Conservation (phyloP, 768 basidiomycete species). For the Aureoboletus auriporus region DNA sequence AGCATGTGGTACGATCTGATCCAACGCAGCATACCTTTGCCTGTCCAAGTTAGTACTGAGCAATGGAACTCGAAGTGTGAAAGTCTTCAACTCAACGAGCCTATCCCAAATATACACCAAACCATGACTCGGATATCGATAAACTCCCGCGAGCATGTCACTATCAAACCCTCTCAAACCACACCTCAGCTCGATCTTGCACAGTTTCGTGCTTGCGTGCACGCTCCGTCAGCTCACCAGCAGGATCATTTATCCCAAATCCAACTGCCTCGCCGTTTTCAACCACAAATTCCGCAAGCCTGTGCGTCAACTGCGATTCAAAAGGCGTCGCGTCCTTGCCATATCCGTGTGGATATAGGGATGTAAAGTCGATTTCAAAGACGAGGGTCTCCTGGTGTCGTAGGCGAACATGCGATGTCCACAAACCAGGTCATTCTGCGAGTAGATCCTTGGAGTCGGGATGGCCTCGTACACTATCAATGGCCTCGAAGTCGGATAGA, state of each 20-base stretch:
- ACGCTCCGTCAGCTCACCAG: constrained; percentile 16
- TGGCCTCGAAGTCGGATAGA: constrained; percentile 24
- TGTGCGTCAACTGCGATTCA: constrained; percentile 3
- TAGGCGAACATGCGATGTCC: constrained; percentile 37
- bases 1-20: no score
- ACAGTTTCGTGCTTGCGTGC: constrained; percentile 17
- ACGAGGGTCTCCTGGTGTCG: constrained; percentile 11
- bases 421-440: constrained; percentile 31
- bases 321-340: constrained; percentile 35
- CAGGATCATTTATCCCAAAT: constrained; percentile 23
- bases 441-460: constrained; percentile 19
- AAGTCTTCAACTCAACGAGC: no score
- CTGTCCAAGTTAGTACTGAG: no score
- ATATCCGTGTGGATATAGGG: constrained; percentile 36
- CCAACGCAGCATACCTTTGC: no score
- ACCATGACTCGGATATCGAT: no score
- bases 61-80: no score
- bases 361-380: constrained; percentile 21
- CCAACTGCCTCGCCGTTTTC: constrained; percentile 27
- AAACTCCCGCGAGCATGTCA: no score
- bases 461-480: constrained; percentile 15
- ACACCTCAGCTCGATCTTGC: constrained; percentile 28
- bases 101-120: no score
- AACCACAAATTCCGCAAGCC: constrained; percentile 21
- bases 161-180: constrained; percentile 28